Conservation (phyloP, 768 basidiomycete genomes). For the Tylopilus balloui region DNA sequence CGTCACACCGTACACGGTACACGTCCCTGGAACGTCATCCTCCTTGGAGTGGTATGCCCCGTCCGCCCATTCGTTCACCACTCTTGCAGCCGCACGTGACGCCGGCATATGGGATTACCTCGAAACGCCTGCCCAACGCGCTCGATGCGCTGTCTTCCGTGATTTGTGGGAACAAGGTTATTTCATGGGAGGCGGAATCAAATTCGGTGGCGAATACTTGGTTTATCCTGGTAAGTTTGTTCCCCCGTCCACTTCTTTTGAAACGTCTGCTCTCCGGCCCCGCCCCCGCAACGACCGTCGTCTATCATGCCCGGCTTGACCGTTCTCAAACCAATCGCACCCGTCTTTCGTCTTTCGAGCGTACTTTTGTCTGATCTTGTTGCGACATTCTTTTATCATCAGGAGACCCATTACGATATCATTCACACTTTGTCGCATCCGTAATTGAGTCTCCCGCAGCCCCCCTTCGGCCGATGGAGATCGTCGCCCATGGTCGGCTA, state of each 20-base stretch:
- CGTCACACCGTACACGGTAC: constrained; percentile 44
- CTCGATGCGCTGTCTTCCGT: constrained; percentile 75
- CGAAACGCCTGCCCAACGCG: constrained; percentile 55
- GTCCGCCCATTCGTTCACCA: constrained; percentile 40
- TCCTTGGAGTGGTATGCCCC: constrained; percentile 66
- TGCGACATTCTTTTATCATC: too few relatives aligned
- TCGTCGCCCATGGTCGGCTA: constrained; percentile 91
- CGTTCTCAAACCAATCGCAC: too few relatives aligned
- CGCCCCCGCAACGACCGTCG: not conserved
- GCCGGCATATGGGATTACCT: constrained; percentile 82
- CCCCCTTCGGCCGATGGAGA: constrained; percentile 79
- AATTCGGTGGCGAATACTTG: constrained; percentile 94
- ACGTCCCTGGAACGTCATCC: constrained; percentile 62
- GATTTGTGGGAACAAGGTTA: constrained; percentile 80
- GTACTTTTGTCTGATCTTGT: not conserved
- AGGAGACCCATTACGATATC: constrained; percentile 95
- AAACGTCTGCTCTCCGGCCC: not conserved
- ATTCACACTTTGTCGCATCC: constrained; percentile 91
- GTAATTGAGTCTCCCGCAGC: constrained; percentile 63
- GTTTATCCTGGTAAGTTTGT: constrained; percentile 82
- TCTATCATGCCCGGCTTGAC: too few relatives aligned
- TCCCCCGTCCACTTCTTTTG: not conserved
- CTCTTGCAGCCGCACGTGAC: constrained; percentile 54
- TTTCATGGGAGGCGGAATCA: constrained; percentile 86
- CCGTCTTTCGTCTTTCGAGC: too few relatives aligned